Percentiles rank a stretch among this genome's conserved stretches.
Evolutionary conservation across 208 protist species (phyloP).

Genomic region (Trypanosoma theileri): DNA sequence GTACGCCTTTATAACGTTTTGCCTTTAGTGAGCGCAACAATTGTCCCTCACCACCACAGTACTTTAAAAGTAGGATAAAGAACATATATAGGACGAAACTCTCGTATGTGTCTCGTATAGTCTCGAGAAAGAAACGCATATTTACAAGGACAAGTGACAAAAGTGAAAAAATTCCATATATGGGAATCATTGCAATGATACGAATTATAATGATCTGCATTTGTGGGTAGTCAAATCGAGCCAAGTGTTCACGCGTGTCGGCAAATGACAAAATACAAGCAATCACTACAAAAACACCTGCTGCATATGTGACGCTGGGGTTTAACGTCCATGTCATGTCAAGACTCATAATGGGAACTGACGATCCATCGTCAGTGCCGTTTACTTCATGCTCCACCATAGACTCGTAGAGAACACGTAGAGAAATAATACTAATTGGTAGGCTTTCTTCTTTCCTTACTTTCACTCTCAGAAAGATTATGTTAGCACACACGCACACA

Average conservation of each 20-base stretch:
- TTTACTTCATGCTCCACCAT: not conserved
- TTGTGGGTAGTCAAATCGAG: conserved; percentile 73
- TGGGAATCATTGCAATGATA: conserved; percentile 87
- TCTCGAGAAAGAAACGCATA: conserved; percentile 80
- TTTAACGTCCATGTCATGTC: conserved; percentile 61
- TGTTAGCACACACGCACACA: too few relatives aligned
- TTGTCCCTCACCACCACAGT: conserved; percentile 82
- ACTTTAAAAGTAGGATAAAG: conserved; percentile 88
- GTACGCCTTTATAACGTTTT: conserved; percentile 74
- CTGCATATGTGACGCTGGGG: conserved; percentile 45
- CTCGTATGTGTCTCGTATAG: conserved; percentile 86
- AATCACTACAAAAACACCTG: conserved; percentile 44
- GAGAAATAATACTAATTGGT: not conserved
- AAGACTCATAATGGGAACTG: conserved; percentile 29
- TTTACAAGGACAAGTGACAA: conserved; percentile 50
- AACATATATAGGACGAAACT: conserved; percentile 92
- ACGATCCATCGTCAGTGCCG: too few relatives aligned
- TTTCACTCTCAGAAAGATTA: not conserved
- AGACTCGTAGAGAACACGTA: not conserved
- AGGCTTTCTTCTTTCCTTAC: not conserved
- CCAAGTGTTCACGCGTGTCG: conserved; percentile 69
- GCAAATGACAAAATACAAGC: conserved; percentile 65
- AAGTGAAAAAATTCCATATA: conserved; percentile 78
- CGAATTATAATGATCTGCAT: conserved; percentile 83
- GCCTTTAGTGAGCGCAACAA: conserved; percentile 75